Evolutionary conservation across 768 basidiomycete species (phyloP).

Genomic region (Clavulina sp.): DNA sequence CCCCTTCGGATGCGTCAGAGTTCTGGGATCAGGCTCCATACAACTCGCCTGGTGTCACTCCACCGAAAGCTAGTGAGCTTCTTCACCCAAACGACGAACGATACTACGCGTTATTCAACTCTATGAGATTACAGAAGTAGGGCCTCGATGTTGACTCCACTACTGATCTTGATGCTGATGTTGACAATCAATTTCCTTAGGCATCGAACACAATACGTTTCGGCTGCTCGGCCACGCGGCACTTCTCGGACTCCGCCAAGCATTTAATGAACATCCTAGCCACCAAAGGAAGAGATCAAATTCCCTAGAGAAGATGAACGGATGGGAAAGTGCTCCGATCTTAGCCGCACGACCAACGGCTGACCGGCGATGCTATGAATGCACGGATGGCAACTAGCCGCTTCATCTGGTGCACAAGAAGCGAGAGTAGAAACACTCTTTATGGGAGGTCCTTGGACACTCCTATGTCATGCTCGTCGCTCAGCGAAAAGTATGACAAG

Average conservation of each 20-base stretch:
- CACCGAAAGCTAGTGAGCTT: neutral
- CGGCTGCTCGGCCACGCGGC: slow-evolving; percentile 45
- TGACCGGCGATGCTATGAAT: too few relatives aligned
- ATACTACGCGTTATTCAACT: neutral
- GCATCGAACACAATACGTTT: slow-evolving; percentile 38
- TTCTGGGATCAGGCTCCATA: too few relatives aligned
- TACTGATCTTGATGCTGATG: neutral
- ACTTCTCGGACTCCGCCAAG: slow-evolving; percentile 29
- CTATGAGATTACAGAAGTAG: neutral
- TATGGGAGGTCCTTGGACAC: too few relatives aligned
- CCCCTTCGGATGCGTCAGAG: too few relatives aligned
- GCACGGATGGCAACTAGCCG: too few relatives aligned
- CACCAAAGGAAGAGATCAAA: slow-evolving; percentile 25
- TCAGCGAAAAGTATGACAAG: slow-evolving; percentile 35
- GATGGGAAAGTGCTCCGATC: too few relatives aligned
- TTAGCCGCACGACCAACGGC: too few relatives aligned
- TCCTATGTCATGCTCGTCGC: too few relatives aligned
- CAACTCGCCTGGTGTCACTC: neutral
- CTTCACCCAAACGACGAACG: neutral
- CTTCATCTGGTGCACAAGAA: too few relatives aligned
- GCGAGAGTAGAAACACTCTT: too few relatives aligned
- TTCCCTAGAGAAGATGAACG: too few relatives aligned
- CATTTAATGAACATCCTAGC: slow-evolving; percentile 22
- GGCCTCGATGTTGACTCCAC: neutral
- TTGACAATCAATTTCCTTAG: slow-evolving; percentile 15